Base-by-base conservation (phyloP, 169 alveolate species). In the Plasmodium falciparum region DNA sequence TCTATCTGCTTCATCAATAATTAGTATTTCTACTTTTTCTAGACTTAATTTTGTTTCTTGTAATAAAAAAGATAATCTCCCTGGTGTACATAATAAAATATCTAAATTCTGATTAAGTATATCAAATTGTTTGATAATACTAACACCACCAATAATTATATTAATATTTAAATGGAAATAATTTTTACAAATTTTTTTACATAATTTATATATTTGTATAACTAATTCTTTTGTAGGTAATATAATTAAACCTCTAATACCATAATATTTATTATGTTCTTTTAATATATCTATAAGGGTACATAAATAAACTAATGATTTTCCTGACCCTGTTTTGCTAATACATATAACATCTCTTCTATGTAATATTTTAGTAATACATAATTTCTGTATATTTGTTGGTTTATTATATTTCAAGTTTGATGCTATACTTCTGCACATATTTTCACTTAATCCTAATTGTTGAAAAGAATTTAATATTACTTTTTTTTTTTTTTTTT, bases 261-360 rank as follows among this genome's bases (percentile, higher is more conserved):
- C 99, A 26, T 97, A 98, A 13, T 94, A 96, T 78, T 94, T 95
- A 39, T 98, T 96, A 74, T 98, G 99, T 22, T 92, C 92, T 56
- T 96, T 94, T 17, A 98, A 75, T 61, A 96, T 95, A 62, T 97
- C 97, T 24, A 98, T 93, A 74, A 97, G 75, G 49, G 99, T 99
- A 66, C 98, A 96, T 15, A 98, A 73, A 92, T 97, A 98, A 1
- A 98, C 98, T 2, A 97, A 98, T 5, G 99, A 97, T 90, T 98
- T 98, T 39, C 99, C 99, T 24, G 98, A 96, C 2, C 99, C 99
- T 12, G 99, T 98, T 93, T 98, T 93, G 1, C 99, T 97, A 88
- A 97, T 96, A n/a, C 98, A 98, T 6, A 98, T 97, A 24, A 97
- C 95, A 74, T 98, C 98, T 74, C 95, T 85, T 45, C 98, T 98